Conservation (phyloP, 169 alveolate species). For the Plasmodium malariae region DNA sequence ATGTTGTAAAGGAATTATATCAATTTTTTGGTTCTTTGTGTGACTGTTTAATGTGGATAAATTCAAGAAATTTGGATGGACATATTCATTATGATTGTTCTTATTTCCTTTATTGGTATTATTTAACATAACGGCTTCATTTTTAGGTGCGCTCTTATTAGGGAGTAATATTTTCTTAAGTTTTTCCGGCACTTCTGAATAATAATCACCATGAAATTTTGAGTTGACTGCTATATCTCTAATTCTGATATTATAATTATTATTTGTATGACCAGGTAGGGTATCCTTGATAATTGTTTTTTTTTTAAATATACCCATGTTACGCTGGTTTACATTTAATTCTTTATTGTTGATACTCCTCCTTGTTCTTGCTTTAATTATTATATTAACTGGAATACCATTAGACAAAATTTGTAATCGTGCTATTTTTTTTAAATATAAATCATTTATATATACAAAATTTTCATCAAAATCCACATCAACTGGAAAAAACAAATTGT, state of each 20-base stretch:
- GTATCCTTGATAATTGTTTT: neutral
- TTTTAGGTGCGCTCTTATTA: neutral
- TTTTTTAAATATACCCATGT: neutral
- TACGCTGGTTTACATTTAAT: neutral
- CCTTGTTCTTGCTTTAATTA: conserved; percentile 7
- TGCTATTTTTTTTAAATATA: conserved; percentile 50
- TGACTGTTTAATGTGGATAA: neutral
- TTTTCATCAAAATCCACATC: conserved; percentile 71
- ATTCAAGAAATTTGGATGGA: neutral
- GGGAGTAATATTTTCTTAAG: conserved; percentile 1
- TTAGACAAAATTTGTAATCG: conserved; percentile 41
- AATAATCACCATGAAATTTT: neutral
- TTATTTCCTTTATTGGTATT: neutral
- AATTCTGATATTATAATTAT: neutral
- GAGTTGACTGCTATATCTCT: neutral
- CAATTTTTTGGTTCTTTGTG: neutral
- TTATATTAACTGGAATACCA: conserved; percentile 7
- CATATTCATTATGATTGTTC: neutral
- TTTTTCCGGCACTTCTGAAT: neutral
- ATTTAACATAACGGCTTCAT: neutral
- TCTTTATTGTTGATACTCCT: conserved; percentile 17
- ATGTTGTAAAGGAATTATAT: neutral
- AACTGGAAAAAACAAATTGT: conserved; percentile 63
- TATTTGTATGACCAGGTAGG: neutral
- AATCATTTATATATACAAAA: conserved; percentile 48